Percentiles rank a stretch among this genome's conserved stretches.
Evolutionary conservation across 208 protist species (phyloP).

Genomic region (Wallacemonas sp.): DNA sequence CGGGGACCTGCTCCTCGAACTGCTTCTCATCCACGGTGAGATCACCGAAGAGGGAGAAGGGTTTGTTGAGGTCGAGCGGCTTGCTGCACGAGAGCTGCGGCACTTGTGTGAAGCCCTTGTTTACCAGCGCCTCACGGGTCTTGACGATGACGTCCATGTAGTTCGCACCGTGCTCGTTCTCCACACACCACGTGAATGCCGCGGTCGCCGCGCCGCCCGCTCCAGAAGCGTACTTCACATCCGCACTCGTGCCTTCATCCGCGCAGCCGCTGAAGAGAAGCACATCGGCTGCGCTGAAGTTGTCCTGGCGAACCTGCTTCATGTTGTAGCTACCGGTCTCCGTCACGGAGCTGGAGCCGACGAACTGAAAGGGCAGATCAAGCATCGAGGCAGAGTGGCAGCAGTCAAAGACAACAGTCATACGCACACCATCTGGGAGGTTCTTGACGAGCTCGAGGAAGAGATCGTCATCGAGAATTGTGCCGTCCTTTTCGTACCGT

Average conservation of each 20-base stretch:
- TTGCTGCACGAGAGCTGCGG: constrained; percentile 90
- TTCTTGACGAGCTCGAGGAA: constrained; percentile 69
- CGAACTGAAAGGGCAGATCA: constrained; percentile 90
- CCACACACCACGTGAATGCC: constrained; percentile 71
- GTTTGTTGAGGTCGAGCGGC: constrained; percentile 87
- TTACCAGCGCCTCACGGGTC: constrained; percentile 65
- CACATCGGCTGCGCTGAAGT: constrained; percentile 84
- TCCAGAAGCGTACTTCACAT: constrained; percentile 41
- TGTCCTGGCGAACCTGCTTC: constrained; percentile 57
- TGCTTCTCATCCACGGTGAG: constrained; percentile 60
- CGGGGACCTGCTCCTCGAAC: constrained; percentile 58
- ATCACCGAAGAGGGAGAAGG: constrained; percentile 87
- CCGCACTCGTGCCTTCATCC: constrained; percentile 82
- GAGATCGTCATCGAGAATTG: constrained; percentile 91
- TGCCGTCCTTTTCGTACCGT: constrained; percentile 57
- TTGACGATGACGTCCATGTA: constrained; percentile 83
- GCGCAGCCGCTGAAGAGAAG: constrained; percentile 91
- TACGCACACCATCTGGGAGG: constrained; percentile 75
- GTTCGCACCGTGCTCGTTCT: constrained; percentile 63
- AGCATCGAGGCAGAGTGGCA: constrained; percentile 92
- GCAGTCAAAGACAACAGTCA: constrained; percentile 94
- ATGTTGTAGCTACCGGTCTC: constrained; percentile 21
- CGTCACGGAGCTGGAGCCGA: constrained; percentile 29
- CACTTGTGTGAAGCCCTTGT: constrained; percentile 78
- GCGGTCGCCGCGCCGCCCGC: constrained; percentile 87